Evolutionary conservation across 805 yeast species (phyloP).

Genomic region (Saccharomycopsis synnaedendra): DNA sequence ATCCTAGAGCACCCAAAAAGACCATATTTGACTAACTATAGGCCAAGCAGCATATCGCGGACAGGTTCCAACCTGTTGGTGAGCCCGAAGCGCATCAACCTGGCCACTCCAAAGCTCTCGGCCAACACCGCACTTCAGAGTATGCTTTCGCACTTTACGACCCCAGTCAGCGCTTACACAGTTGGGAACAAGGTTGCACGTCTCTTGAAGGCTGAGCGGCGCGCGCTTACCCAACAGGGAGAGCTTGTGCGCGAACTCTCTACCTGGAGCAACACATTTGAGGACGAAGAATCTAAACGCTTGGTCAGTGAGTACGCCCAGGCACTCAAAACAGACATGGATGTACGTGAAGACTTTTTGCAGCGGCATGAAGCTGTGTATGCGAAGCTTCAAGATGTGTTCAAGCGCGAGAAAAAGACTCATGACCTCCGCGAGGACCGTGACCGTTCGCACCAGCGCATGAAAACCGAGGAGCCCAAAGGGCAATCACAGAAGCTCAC

Average conservation of each 20-base stretch:
- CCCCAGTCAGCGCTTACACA: conserved; percentile 19
- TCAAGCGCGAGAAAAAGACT: conserved; percentile 39
- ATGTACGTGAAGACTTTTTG: conserved; percentile 25
- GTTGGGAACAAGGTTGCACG: conserved; percentile 26
- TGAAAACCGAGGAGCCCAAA: conserved; percentile 25
- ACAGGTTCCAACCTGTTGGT: too few relatives aligned
- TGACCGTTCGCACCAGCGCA: not conserved
- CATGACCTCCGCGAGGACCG: conserved; percentile 22
- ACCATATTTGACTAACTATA: too few relatives aligned
- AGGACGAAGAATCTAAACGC: conserved; percentile 27
- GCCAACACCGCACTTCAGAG: not conserved
- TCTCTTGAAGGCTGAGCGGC: conserved; percentile 30
- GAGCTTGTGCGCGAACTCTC: conserved; percentile 30
- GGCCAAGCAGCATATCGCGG: too few relatives aligned
- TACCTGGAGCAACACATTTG: conserved; percentile 31
- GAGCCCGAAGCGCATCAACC: not conserved
- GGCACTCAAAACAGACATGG: conserved; percentile 28
- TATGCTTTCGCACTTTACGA: conserved; percentile 5
- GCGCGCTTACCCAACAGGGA: conserved; percentile 24
- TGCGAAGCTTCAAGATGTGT: conserved; percentile 32
- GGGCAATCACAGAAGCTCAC: conserved; percentile 36
- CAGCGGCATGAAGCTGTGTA: conserved; percentile 34
- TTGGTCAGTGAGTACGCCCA: conserved; percentile 31
- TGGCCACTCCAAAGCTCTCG: conserved; percentile 1
- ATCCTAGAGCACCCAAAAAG: not conserved